Evolutionary conservation across 345 rosid genomes (phyloP).

Genomic region (Abelmoschus esculentus): DNA sequence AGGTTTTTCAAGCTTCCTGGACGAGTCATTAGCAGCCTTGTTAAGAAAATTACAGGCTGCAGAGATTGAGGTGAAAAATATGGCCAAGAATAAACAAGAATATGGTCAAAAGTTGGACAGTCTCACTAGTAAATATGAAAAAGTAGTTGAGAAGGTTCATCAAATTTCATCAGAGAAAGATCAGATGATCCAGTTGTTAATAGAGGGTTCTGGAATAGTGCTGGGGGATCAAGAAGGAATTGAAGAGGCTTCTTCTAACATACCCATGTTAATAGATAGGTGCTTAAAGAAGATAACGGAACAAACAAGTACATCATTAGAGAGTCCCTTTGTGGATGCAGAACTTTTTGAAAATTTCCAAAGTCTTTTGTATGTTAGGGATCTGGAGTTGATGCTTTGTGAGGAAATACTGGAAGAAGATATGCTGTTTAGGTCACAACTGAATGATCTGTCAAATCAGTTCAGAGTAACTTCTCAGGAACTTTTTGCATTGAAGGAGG

Average conservation of each 20-base stretch:
- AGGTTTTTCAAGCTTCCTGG: conserved; percentile 37
- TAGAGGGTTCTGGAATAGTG: conserved; percentile 52
- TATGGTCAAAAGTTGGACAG: conserved; percentile 29
- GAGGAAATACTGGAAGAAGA: conserved; percentile 64
- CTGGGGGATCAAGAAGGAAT: conserved; percentile 27
- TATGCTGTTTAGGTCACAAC: conserved; percentile 35
- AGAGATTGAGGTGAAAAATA: conserved; percentile 30
- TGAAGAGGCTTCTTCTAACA: conserved; percentile 30
- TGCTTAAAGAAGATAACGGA: conserved; percentile 52
- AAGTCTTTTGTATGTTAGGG: conserved; percentile 54
- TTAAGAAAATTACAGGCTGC: conserved; percentile 41
- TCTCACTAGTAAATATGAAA: conserved; percentile 33
- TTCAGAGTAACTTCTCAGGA: conserved; percentile 36
- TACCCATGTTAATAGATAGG: conserved; percentile 36
- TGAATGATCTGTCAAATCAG: conserved; percentile 35
- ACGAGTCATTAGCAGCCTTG: conserved; percentile 37
- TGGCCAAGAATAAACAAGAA: conserved; percentile 28
- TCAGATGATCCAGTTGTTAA: conserved; percentile 41
- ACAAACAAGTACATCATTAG: conserved; percentile 26
- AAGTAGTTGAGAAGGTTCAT: conserved; percentile 32
- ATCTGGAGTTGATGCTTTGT: conserved; percentile 51
- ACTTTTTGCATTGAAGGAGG: conserved; percentile 47
- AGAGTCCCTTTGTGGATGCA: conserved; percentile 26
- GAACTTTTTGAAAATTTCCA: conserved; percentile 51
- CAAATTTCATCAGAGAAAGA: conserved; percentile 46